Evolutionary conservation across 495 filamentous ascomycete genomes (phyloP), one percentile per base, ranked within the genome.

Genomic region (Hyaloscypha finlandica): DNA sequence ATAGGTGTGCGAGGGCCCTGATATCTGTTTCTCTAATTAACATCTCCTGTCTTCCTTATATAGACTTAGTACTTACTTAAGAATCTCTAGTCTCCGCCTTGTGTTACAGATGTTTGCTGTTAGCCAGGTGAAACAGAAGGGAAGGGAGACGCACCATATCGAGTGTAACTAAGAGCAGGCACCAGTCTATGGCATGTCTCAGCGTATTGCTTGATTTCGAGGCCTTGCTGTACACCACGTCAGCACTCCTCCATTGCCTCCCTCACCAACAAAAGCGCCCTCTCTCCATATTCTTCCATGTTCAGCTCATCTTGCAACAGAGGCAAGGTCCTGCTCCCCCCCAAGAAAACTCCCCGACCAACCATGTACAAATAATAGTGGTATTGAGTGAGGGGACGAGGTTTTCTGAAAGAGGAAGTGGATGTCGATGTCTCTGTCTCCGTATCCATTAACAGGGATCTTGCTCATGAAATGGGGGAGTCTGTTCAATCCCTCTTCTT

Each of bases 11-110:
- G 8, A 92, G 79, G n/a, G 78, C 70, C 35, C 89, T 82, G 30
- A 25, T 25, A 25, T 85, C 85, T 19, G n/a, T 12, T 48, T 6
- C 4, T 48, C 42, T 48, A 2, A 48, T 48, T 6, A 48, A 11
- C 9, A 14, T 1, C 2, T 16, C 42, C 12, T 11, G 0, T 48
- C 42, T 48, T 19, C 42, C 4, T 19, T 1, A 48, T 1, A 48
- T 11, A 37, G 42, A 14, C 42, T 48, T 37, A 6, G 35, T 58
- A 91, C 85, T 11, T 22, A 66, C 64, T 67, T n/a, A 82, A 78
- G 65, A 80, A 86, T 31, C 89, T 89, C 86, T 88, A 90, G 71
- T 92, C 89, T 58, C 90, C 88, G 57, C 85, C 88, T 77, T 91
- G 89, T 0, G 86, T 87, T 14, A 83, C 84, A 84, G 20, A 19